Evolutionary conservation across 257 asterid species (phyloP).

Genomic region (Dorcoceras hygrometricum): DNA sequence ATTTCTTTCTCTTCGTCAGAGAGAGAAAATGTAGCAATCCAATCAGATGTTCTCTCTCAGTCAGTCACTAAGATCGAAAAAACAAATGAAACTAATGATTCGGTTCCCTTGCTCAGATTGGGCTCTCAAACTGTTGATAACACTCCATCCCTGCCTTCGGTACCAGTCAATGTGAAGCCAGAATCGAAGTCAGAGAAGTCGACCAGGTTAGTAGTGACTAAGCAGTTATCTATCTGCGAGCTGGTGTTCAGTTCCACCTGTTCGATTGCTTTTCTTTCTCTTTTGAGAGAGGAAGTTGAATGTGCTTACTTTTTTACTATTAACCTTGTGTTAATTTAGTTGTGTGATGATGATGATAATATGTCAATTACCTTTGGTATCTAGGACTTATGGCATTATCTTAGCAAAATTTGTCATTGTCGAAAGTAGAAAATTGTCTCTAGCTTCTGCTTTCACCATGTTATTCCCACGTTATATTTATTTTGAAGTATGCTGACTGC

Average conservation of each 20-base stretch:
- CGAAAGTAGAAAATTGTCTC: background rate
- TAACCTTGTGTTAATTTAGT: background rate
- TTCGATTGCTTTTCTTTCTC: constrained; percentile 7
- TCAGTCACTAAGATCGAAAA: constrained; percentile 31
- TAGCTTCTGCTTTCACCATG: background rate
- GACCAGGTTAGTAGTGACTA: constrained; percentile 39
- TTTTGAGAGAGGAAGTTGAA: background rate
- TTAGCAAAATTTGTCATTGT: background rate
- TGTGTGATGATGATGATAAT: background rate
- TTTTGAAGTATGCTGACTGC: constrained; percentile 17
- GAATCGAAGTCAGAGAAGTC: constrained; percentile 31
- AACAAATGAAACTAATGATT: constrained; percentile 37
- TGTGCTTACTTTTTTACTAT: background rate
- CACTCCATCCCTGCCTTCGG: constrained; percentile 28
- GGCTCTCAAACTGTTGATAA: constrained; percentile 35
- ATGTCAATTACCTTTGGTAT: background rate
- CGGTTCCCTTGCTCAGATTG: constrained; percentile 35
- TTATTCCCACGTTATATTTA: background rate
- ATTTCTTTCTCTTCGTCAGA: constrained; percentile 20
- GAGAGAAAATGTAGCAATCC: constrained; percentile 29
- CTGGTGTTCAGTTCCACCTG: background rate
- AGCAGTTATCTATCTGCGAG: constrained; percentile 2
- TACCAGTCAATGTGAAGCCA: constrained; percentile 21
- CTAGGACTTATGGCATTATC: background rate
- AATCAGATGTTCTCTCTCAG: constrained; percentile 24